Conservation (phyloP, 139 green algal species). For the Coccomyxa sp. region DNA sequence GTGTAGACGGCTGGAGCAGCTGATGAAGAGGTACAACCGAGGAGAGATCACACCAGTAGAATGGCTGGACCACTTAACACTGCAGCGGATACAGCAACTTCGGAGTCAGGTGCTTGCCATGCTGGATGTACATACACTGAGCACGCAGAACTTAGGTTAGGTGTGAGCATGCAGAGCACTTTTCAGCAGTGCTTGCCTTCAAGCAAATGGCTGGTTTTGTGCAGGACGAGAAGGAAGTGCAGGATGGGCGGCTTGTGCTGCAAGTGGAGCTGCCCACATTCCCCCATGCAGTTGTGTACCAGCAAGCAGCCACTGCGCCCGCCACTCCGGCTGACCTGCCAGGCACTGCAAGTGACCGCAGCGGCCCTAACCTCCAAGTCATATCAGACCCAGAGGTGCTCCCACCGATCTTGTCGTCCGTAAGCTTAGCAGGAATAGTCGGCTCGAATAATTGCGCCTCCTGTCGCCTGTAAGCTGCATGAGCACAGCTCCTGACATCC, state of each 20-base stretch:
- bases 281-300: slow-evolving; percentile 81
- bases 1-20: slow-evolving; percentile 57
- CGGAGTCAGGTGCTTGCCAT: slow-evolving; percentile 10
- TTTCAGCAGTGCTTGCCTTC: background rate
- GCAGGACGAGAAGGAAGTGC: slow-evolving; percentile 15
- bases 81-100: slow-evolving; percentile 37
- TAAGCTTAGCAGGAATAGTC: no score
- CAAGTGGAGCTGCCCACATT: slow-evolving; percentile 76
- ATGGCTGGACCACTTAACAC: slow-evolving; percentile 82
- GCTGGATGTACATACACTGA: background rate
- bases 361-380: background rate
- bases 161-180: no score
- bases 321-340: background rate
- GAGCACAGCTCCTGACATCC: no score
- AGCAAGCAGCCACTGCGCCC: slow-evolving; percentile 24
- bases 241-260: slow-evolving; percentile 38
- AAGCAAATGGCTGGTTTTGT: background rate
- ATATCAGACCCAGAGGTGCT: slow-evolving; percentile 65
- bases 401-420: background rate
- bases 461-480: no score
- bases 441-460: no score
- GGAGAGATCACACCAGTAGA: slow-evolving; percentile 69
- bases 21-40: slow-evolving; percentile 64
- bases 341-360: background rate
- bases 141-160: no score